Percentiles rank a stretch among this genome's conserved stretches.
Conservation (phyloP, 345 rosid species). For the Microthlaspi erraticum region DNA sequence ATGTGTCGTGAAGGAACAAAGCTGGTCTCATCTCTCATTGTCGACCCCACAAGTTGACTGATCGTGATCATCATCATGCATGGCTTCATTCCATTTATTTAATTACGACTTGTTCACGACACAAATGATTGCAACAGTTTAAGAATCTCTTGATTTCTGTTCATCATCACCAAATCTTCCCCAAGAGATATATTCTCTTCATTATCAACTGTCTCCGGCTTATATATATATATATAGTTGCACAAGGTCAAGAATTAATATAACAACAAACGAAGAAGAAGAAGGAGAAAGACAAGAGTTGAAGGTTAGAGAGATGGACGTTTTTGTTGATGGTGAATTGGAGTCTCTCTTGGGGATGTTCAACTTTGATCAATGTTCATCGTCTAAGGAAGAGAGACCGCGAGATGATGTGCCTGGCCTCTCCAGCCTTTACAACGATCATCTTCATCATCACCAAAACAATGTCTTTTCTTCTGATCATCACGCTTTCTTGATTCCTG, state of each 20-base stretch:
- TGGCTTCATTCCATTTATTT: conserved; percentile 38
- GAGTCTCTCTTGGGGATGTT: conserved; percentile 49
- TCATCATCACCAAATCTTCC: conserved; percentile 44
- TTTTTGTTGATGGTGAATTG: conserved; percentile 49
- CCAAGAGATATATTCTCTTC: conserved; percentile 29
- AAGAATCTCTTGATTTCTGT: conserved; percentile 44
- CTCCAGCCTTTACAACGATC: conserved; percentile 43
- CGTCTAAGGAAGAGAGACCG: conserved; percentile 40
- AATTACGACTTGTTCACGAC: conserved; percentile 35
- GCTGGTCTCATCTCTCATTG: conserved; percentile 26
- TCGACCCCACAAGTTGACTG: conserved; percentile 50
- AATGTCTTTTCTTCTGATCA: conserved; percentile 34
- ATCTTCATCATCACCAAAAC: conserved; percentile 40
- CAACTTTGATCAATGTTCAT: conserved; percentile 46
- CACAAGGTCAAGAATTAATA: conserved; percentile 24
- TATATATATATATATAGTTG: conserved; percentile 29
- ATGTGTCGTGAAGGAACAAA: conserved; percentile 44
- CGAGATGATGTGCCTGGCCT: conserved; percentile 41
- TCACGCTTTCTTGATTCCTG: conserved; percentile 33
- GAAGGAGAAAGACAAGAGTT: conserved; percentile 23
- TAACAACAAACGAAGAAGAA: conserved; percentile 20
- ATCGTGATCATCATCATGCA: conserved; percentile 49
- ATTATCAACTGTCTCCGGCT: conserved; percentile 33
- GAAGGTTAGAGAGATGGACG: conserved; percentile 38
- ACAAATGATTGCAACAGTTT: conserved; percentile 43